These are phyloP conservation scores for Herpetomonas tarakana DNA, from an alignment of 208 protist species.

Conservation along the genomic window DNA sequence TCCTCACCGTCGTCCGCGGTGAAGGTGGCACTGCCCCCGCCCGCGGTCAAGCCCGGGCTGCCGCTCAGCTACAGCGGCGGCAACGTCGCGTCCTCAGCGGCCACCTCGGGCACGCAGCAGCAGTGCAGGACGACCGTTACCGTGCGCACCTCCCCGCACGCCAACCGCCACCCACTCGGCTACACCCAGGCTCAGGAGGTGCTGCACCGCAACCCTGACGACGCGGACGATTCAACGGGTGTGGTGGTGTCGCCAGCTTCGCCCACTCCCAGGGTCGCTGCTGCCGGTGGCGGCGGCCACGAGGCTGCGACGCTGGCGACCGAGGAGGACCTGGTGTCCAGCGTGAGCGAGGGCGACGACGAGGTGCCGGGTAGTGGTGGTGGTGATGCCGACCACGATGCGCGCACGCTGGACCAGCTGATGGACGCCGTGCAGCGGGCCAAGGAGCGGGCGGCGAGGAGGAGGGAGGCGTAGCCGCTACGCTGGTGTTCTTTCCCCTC, in stretches of 20 bases:
- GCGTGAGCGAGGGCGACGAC: neutral
- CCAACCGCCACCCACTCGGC: neutral
- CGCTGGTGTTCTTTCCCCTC: neutral
- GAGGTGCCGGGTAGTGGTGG: neutral
- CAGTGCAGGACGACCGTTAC: too few species aligned
- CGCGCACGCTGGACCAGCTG: constrained; percentile 26
- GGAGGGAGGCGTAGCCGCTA: neutral
- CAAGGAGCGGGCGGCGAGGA: constrained; percentile 9
- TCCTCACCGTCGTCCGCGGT: constrained; percentile 22
- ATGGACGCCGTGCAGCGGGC: constrained; percentile 32
- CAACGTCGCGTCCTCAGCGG: neutral
- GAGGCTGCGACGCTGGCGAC: constrained; percentile 8
- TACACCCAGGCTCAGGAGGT: neutral
- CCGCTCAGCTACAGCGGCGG: neutral
- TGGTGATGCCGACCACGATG: neutral
- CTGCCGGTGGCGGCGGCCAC: constrained; percentile 3
- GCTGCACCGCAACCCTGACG: neutral
- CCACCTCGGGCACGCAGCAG: neutral
- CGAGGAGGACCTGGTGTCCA: constrained; percentile 11
- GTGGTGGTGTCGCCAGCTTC: neutral
- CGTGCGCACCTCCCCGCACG: neutral
- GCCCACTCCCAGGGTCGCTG: neutral
- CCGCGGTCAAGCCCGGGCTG: constrained; percentile 3
- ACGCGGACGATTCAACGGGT: neutral
- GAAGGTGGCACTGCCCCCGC: constrained; percentile 17